These are phyloP conservation scores for Ophiostoma tasmaniense DNA, from an alignment of 2,329 filamentous ascomycete genomes.

Conservation along the genomic window DNA sequence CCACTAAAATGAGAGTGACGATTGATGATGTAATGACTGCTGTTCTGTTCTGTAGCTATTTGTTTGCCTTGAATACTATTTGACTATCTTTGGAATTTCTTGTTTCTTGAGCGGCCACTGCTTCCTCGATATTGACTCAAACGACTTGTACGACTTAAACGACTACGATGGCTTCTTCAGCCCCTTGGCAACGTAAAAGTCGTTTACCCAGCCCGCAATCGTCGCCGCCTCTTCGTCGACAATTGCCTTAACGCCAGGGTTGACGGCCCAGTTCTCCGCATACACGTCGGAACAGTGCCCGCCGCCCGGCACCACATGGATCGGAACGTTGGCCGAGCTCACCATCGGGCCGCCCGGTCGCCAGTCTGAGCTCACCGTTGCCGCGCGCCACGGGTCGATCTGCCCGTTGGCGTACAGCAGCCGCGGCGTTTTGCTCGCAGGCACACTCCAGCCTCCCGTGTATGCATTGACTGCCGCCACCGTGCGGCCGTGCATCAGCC, in stretches of 20 bases:
- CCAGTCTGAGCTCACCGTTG: slow-evolving; percentile 30
- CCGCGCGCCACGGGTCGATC: slow-evolving; percentile 35
- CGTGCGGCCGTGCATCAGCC: slow-evolving; percentile 27
- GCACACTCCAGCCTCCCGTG: slow-evolving; percentile 33
- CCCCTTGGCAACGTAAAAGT: slow-evolving; percentile 35
- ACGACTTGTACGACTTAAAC: too few species aligned
- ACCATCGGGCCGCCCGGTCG: slow-evolving; percentile 32
- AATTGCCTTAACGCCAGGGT: slow-evolving; percentile 40
- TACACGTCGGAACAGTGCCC: slow-evolving; percentile 35
- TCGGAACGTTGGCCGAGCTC: slow-evolving; percentile 27
- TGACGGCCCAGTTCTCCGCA: slow-evolving; percentile 40
- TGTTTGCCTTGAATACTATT: not conserved
- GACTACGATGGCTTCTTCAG: slow-evolving; percentile 9
- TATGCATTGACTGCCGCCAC: slow-evolving; percentile 29
- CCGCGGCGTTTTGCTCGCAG: slow-evolving; percentile 27
- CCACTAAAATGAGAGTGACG: not conserved
- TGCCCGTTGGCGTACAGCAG: slow-evolving; percentile 35
- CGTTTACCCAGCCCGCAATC: slow-evolving; percentile 45
- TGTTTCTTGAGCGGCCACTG: not conserved
- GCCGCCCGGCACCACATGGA: slow-evolving; percentile 30
- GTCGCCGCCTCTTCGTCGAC: slow-evolving; percentile 42
- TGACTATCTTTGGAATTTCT: too few species aligned
- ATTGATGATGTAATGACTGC: slow-evolving; percentile 1
- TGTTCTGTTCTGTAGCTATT: not conserved
- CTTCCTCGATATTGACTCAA: not conserved